Evolutionary conservation across 176 grass and related monocot genomes (phyloP).

Genomic region (Cenchrus fungigraminus): DNA sequence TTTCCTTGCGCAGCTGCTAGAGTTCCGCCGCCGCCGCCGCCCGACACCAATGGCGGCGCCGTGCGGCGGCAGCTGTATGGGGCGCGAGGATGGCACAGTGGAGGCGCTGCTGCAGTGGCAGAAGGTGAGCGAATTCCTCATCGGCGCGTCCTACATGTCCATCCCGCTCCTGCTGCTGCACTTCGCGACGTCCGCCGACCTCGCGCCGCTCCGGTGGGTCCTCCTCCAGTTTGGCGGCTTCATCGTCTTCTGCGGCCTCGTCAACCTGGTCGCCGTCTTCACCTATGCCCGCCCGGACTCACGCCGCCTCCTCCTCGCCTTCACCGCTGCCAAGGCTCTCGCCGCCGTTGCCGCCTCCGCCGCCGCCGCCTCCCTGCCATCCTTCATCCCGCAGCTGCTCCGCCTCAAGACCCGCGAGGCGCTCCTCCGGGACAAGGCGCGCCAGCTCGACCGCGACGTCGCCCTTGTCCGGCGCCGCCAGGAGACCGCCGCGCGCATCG

Average conservation of each 20-base stretch:
- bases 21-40: background rate
- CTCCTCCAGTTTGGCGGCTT: constrained; percentile 32
- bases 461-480: too few relatives aligned
- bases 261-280: constrained; percentile 56
- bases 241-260: constrained; percentile 57
- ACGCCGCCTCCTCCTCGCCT: constrained; percentile 44
- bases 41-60: background rate
- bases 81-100: constrained; percentile 16
- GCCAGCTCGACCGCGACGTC: too few relatives aligned
- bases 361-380: constrained; percentile 56
- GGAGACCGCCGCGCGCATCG: too few relatives aligned
- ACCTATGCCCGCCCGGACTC: constrained; percentile 60
- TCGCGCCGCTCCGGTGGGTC: background rate
- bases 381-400: constrained; percentile 72
- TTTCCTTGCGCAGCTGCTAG: background rate
- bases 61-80: constrained; percentile 11
- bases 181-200: constrained; percentile 25
- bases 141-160: constrained; percentile 5
- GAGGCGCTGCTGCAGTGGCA: constrained; percentile 24
- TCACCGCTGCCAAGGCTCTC: constrained; percentile 61
- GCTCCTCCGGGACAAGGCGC: constrained; percentile 59
- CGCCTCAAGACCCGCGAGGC: constrained; percentile 65
- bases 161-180: constrained; percentile 16
- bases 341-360: constrained; percentile 59
- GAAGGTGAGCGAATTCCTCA: constrained; percentile 27